Conservation (phyloP, 2,329 filamentous ascomycete genomes). For the Colletotrichum shisoi region DNA sequence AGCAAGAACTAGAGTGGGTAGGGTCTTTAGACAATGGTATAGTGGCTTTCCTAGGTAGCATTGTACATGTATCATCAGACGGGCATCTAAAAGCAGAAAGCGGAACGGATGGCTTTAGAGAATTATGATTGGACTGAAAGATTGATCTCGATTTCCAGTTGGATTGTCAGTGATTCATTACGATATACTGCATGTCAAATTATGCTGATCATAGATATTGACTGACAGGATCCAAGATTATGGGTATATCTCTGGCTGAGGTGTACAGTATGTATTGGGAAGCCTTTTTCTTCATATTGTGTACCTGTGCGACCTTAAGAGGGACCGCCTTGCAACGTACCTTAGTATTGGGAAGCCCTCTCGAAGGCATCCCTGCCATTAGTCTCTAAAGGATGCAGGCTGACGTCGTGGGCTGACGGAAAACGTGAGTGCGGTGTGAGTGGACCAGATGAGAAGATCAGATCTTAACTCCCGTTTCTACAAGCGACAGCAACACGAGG, state of each 20-base stretch:
- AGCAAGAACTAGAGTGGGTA: conserved; percentile 48
- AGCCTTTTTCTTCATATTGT: no score
- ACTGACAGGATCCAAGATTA: neutral
- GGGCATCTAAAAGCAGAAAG: conserved; percentile 36
- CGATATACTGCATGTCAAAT: neutral
- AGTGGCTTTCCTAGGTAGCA: conserved; percentile 31
- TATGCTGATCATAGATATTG: neutral
- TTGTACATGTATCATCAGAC: conserved; percentile 42
- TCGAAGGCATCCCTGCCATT: conserved; percentile 17
- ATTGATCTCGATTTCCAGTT: neutral
- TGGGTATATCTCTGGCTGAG: neutral
- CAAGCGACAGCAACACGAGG: conserved; percentile 16
- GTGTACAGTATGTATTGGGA: neutral
- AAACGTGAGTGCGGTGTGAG: conserved; percentile 29
- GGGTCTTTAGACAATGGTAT: conserved; percentile 22
- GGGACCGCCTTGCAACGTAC: no score
- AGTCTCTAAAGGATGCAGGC: conserved; percentile 23
- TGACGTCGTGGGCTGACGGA: conserved; percentile 37
- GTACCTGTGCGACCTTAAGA: no score
- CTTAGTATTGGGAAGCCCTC: neutral
- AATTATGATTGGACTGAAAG: conserved; percentile 37
- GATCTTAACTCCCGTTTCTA: conserved; percentile 20
- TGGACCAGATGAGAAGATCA: conserved; percentile 29
- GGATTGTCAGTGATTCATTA: neutral
- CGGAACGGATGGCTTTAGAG: conserved; percentile 38